Conservation (phyloP, 2,329 filamentous ascomycete species). For the Cyphellophora attinorum region DNA sequence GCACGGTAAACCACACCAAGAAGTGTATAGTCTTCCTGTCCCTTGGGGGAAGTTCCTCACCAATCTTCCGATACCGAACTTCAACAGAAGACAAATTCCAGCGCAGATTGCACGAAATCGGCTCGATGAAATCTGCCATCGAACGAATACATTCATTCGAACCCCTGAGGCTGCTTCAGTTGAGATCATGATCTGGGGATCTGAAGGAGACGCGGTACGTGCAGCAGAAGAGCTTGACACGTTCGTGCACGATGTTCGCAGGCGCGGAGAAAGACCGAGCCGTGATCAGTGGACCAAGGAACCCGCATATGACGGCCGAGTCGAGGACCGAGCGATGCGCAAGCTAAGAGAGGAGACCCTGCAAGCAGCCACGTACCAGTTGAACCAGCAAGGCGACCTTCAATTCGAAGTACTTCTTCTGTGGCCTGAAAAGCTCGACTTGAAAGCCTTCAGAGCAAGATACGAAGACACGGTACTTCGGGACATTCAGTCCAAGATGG, state of each 20-base stretch:
- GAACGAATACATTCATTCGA: slow-evolving; percentile 11
- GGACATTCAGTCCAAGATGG: slow-evolving; percentile 7
- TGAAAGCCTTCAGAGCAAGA: slow-evolving; percentile 11
- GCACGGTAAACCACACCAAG: not conserved
- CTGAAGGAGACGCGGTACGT: slow-evolving; percentile 6
- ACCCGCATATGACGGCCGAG: slow-evolving; percentile 14
- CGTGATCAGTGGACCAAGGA: slow-evolving; percentile 8
- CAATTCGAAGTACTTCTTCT: slow-evolving; percentile 12
- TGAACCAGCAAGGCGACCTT: slow-evolving; percentile 8
- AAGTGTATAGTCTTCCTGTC: not conserved
- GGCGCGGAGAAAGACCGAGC: slow-evolving; percentile 1
- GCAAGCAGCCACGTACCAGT: slow-evolving; percentile 4
- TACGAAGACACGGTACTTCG: slow-evolving; percentile 8
- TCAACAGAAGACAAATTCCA: not conserved
- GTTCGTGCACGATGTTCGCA: slow-evolving; percentile 11
- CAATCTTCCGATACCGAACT: not conserved
- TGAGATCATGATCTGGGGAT: slow-evolving; percentile 15
- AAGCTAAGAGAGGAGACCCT: slow-evolving; percentile 6
- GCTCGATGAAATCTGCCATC: slow-evolving; percentile 2
- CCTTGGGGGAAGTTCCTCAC: not conserved
- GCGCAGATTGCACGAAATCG: not conserved
- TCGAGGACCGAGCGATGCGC: slow-evolving; percentile 13
- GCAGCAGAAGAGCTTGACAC: slow-evolving; percentile 7
- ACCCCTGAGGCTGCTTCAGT: slow-evolving; percentile 6
- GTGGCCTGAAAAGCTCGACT: slow-evolving; percentile 16